Conservation (phyloP, 192 early-diverging fungal species). For the Cladochytrium replicatum region DNA sequence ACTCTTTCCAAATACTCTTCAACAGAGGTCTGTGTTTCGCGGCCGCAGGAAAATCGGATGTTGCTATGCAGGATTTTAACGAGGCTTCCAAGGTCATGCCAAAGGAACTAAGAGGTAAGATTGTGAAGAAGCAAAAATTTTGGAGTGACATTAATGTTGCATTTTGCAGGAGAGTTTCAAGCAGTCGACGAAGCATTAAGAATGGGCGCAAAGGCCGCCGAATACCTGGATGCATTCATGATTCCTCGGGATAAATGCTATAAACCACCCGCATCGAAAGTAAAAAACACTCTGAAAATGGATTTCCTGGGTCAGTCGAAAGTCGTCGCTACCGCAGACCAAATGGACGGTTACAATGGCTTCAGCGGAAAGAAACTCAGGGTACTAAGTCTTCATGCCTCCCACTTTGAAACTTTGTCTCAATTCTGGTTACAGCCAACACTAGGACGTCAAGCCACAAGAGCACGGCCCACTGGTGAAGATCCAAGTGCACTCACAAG, state of each 20-base stretch:
- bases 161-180: too few species aligned
- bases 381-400: too few species aligned
- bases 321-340: constrained; percentile 71
- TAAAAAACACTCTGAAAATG: constrained; percentile 73
- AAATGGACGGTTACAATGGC: constrained; percentile 47
- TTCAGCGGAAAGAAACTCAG: constrained; percentile 45
- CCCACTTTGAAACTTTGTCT: too few species aligned
- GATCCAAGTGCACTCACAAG: too few species aligned
- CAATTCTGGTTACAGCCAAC: too few species aligned
- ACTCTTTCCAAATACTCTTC: constrained; percentile 80
- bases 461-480: too few species aligned
- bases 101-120: too few species aligned
- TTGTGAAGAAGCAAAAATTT: too few species aligned
- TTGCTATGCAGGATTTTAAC: constrained; percentile 64
- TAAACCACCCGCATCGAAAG: constrained; percentile 70
- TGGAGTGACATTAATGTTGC: too few species aligned
- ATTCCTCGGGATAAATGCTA: constrained; percentile 73
- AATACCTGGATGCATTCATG: constrained; percentile 23
- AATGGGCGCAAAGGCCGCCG: constrained; percentile 19
- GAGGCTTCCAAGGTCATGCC: too few species aligned
- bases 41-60: constrained; percentile 58
- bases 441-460: too few species aligned
- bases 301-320: constrained; percentile 71
- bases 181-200: constrained; percentile 39
- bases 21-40: constrained; percentile 80